Evolutionary conservation across 257 asterid species (phyloP).

Genomic region (Solanum microdontum): DNA sequence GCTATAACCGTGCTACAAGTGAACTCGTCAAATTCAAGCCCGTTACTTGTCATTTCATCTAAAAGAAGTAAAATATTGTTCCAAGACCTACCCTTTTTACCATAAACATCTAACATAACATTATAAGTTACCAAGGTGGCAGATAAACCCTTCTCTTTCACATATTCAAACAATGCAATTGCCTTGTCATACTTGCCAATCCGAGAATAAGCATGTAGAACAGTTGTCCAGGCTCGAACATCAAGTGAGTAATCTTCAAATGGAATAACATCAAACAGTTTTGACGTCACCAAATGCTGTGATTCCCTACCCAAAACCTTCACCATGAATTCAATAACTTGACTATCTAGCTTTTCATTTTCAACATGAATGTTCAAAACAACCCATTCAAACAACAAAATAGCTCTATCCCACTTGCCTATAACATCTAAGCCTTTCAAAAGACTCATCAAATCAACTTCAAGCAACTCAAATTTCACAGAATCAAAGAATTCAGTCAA

Average conservation of each 20-base stretch:
- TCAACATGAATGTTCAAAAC: slow-evolving; percentile 37
- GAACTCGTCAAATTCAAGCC: slow-evolving; percentile 80
- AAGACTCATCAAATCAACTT: slow-evolving; percentile 61
- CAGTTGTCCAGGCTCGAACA: slow-evolving; percentile 77
- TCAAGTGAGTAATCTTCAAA: slow-evolving; percentile 47
- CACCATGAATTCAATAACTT: slow-evolving; percentile 70
- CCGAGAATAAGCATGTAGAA: slow-evolving; percentile 73
- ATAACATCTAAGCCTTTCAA: slow-evolving; percentile 66
- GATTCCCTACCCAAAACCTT: slow-evolving; percentile 87
- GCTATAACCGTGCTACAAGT: slow-evolving; percentile 94
- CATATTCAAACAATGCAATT: slow-evolving; percentile 48
- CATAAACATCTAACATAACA: slow-evolving; percentile 90
- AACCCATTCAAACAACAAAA: slow-evolving; percentile 81
- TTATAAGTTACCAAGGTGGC: slow-evolving; percentile 81
- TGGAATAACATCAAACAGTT: slow-evolving; percentile 69
- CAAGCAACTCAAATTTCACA: slow-evolving; percentile 42
- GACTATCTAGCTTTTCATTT: slow-evolving; percentile 51
- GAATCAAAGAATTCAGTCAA: slow-evolving; percentile 60
- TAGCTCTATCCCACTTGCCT: slow-evolving; percentile 54
- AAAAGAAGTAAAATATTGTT: slow-evolving; percentile 51
- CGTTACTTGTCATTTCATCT: slow-evolving; percentile 58
- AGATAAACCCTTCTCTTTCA: slow-evolving; percentile 43
- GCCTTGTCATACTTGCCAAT: slow-evolving; percentile 81
- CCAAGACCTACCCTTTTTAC: slow-evolving; percentile 84
- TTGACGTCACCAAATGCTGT: slow-evolving; percentile 56